Percentiles rank a stretch among this genome's conserved stretches.
Conservation (phyloP, 1,284 basidiomycete species). For the Trametes pubescens region DNA sequence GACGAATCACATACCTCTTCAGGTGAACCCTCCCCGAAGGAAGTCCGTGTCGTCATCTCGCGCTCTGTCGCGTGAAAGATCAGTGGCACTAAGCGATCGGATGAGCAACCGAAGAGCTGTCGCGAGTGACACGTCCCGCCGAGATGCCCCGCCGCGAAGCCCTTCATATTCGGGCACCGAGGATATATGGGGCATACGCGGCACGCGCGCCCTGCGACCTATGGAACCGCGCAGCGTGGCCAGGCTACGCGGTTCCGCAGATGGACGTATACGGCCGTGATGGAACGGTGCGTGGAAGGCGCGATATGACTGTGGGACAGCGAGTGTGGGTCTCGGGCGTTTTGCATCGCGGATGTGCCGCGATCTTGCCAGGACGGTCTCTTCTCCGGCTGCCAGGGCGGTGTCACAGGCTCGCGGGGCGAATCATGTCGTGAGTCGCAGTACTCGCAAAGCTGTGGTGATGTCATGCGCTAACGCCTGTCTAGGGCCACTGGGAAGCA, state of each 20-base stretch:
- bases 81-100: neutral
- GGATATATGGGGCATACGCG: slow-evolving; percentile 1
- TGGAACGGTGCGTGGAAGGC: neutral
- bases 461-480: slow-evolving; percentile 11
- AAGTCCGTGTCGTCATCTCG: neutral
- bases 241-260: slow-evolving; percentile 8
- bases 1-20: neutral
- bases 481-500: slow-evolving; percentile 24
- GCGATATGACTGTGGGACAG: slow-evolving; percentile 11
- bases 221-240: too few relatives aligned
- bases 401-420: slow-evolving; percentile 20
- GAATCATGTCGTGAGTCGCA: slow-evolving; percentile 29
- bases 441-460: neutral
- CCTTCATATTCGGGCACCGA: slow-evolving; percentile 3
- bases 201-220: slow-evolving; percentile 6
- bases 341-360: slow-evolving; percentile 8
- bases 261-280: neutral
- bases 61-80: neutral
- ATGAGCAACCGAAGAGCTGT: neutral
- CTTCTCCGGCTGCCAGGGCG: slow-evolving; percentile 12
- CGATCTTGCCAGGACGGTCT: slow-evolving; percentile 4
- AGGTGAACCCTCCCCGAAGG: neutral
- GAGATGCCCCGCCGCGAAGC: slow-evolving; percentile 6
- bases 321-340: slow-evolving; percentile 18
- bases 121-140: slow-evolving; percentile 5